These are phyloP conservation scores for Mimosa pudica DNA, from an alignment of 306 rosid genomes.

Conservation along the genomic window DNA sequence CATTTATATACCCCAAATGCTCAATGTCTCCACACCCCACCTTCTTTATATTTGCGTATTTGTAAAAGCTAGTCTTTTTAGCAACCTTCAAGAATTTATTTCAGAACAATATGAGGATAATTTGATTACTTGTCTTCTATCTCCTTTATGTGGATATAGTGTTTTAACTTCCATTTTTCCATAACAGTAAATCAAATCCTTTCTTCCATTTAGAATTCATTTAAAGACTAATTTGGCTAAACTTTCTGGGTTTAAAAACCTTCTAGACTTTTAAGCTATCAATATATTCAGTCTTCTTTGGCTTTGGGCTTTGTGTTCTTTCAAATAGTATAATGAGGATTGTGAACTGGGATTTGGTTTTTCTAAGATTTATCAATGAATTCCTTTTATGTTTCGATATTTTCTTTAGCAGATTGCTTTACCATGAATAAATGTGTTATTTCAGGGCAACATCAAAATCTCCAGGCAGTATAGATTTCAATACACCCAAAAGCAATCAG, in stretches of 20 bases:
- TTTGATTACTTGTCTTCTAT: neutral
- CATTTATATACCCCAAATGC: too few species aligned
- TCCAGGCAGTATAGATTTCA: slow-evolving; percentile 62
- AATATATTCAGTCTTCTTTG: neutral
- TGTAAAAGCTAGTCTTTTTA: neutral
- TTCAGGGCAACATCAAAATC: slow-evolving; percentile 74
- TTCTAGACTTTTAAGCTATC: neutral
- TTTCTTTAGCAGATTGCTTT: slow-evolving; percentile 31
- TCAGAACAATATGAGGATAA: neutral
- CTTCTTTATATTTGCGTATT: neutral
- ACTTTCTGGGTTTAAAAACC: neutral
- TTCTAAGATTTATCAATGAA: neutral
- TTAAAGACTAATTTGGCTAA: neutral
- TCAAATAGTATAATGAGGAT: neutral
- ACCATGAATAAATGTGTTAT: slow-evolving; percentile 33
- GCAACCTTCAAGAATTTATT: neutral
- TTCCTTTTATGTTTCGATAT: neutral
- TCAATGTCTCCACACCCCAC: neutral
- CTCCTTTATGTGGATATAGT: neutral
- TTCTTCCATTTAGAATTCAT: neutral
- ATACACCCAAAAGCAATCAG: slow-evolving; percentile 66
- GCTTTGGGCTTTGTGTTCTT: neutral
- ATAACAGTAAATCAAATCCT: neutral
- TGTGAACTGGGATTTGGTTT: neutral
- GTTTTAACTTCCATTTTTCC: neutral